These are phyloP conservation scores for Aspergillus aculeatinus DNA, from an alignment of 2,329 filamentous ascomycete species.

Conservation along the genomic window DNA sequence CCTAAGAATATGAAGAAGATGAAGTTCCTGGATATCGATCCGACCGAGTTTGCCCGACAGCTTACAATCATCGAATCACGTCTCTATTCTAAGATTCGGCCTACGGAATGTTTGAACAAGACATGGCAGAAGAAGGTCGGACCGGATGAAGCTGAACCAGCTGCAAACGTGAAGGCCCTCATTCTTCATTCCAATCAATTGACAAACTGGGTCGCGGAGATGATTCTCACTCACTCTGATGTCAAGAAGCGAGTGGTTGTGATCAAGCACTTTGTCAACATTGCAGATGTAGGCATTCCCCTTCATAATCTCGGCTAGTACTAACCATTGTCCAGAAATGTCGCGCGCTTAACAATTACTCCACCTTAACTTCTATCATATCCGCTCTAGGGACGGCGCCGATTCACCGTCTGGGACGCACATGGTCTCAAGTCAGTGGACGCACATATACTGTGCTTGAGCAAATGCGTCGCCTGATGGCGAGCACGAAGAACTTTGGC, in stretches of 20 bases:
- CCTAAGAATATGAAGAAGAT: conserved; percentile 99
- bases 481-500: conserved; percentile 95
- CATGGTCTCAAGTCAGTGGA: conserved; percentile 89
- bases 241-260: conserved; percentile 95
- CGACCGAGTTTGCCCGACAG: conserved; percentile 94
- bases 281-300: conserved; percentile 71
- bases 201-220: conserved; percentile 99
- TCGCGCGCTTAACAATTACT: conserved; percentile 90
- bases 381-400: conserved; percentile 92
- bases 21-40: conserved; percentile 96
- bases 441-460: conserved; percentile 79
- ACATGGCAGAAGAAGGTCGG: conserved; percentile 96
- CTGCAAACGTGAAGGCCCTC: conserved; percentile 90
- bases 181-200: conserved; percentile 98
- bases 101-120: conserved; percentile 95
- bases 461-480: conserved; percentile 91
- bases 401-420: conserved; percentile 88
- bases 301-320: not conserved
- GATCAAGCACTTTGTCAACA: conserved; percentile 96
- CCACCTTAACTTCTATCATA: conserved; percentile 94
- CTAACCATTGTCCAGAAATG: conserved; percentile 68
- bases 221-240: conserved; percentile 93
- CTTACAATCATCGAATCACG: conserved; percentile 95
- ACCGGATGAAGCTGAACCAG: conserved; percentile 70
- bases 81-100: conserved; percentile 92